Evolutionary conservation across 2,329 filamentous ascomycete genomes (phyloP), one percentile per base, ranked within the genome.

Genomic region (Diatrype stigma): DNA sequence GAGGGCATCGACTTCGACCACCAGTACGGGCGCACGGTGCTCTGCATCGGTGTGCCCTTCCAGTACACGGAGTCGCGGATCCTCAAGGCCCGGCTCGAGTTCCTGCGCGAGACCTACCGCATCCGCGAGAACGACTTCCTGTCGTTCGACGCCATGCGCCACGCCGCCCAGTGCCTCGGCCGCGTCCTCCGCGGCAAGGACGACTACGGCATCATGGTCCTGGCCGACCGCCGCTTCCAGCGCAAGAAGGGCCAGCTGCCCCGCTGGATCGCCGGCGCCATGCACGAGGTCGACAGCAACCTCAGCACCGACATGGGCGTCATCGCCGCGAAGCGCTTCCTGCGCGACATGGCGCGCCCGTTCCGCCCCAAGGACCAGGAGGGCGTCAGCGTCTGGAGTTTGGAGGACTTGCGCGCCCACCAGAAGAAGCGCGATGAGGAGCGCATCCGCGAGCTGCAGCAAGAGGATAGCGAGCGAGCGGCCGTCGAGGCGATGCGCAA

Each of bases 1-100:
- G 94, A 99, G 69, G 95, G 95, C 45, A 97, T 99, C 60, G 94
- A 99, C 82, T 99, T 99, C 63, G 94, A 99, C 69, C 94, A 99
- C 65, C 94, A 99, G 64, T 99, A 96, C 68, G 94, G 94, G 37
- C 87, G 94, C 50, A 94, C 93, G 12, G 95, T 99, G 71, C 69
- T 99, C 46, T 96, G 92, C 66, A 96, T 99, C 59, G 94, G 94
- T 40, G 93, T 97, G 1, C 94, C 94, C 0, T 99, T 97, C 73
- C 94, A 99, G 70, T 99, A 99, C 73, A 99, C 95, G 2, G 94
- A 99, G 68, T 97, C 92, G 0, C 85, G 94, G 30, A 99, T 99
- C 53, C 78, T 99, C 44, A 99, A 97, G 73, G 94, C 94, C 1
- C 84, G 94, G 2, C 81, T 99, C 3, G 91, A 99, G 65, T 99